A percentile compares a stretch with the other conserved stretches of the same genome.
Conservation (phyloP, 441 rosid species). For the Euphorbia celastroides region DNA sequence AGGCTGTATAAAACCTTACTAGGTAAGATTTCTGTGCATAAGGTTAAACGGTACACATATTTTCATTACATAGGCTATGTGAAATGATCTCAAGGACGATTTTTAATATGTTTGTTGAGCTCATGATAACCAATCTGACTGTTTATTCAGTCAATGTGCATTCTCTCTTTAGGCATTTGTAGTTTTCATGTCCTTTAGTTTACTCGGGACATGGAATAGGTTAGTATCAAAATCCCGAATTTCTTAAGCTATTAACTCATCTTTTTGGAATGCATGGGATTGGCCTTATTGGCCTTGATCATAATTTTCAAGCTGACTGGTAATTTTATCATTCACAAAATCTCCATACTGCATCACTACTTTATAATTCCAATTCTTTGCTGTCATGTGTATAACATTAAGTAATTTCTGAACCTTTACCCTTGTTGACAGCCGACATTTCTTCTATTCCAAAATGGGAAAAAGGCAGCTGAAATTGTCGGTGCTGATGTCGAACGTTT, state of each 20-base stretch:
- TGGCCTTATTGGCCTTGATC: neutral
- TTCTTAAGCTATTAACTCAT: neutral
- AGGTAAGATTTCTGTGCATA: neutral
- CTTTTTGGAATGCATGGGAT: neutral
- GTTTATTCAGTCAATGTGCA: neutral
- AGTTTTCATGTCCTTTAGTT: neutral
- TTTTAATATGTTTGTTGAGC: neutral
- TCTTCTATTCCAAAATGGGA: constrained; percentile 55
- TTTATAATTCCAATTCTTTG: neutral
- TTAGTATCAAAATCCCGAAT: neutral
- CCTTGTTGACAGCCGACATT: constrained; percentile 56
- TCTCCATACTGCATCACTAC: neutral
- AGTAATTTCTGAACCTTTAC: constrained; percentile 15
- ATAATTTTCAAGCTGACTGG: neutral
- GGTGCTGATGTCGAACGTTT: constrained; percentile 55
- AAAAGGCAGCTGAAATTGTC: constrained; percentile 52
- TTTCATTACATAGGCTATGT: neutral
- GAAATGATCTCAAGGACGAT: neutral
- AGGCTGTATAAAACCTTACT: neutral
- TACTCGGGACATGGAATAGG: neutral
- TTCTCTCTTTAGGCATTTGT: neutral
- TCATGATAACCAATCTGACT: neutral
- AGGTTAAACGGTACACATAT: neutral
- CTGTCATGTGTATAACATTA: neutral
- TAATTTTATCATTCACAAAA: neutral